Percentiles rank a stretch among this genome's conserved stretches.
Conservation (phyloP, 176 grass and related monocot genomes). For the Oryza australiensis region DNA sequence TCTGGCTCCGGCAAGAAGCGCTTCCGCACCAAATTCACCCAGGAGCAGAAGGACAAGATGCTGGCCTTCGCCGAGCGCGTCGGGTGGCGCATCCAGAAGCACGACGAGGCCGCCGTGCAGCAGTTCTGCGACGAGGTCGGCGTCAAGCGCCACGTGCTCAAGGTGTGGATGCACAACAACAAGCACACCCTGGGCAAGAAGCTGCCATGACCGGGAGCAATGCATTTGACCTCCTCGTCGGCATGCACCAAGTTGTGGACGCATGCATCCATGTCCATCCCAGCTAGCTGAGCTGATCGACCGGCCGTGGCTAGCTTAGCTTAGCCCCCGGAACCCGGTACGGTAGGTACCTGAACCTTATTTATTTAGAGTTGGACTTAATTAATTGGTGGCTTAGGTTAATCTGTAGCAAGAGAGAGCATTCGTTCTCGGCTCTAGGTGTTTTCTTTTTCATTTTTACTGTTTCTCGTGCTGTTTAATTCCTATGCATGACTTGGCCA, state of each 20-base stretch:
- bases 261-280: not conserved
- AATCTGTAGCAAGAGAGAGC: conserved; percentile 28
- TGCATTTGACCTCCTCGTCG: not conserved
- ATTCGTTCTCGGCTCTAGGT: conserved; percentile 37
- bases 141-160: conserved; percentile 87
- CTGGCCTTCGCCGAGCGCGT: conserved; percentile 80
- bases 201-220: conserved; percentile 42
- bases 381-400: conserved; percentile 31
- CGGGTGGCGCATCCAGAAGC: conserved; percentile 96
- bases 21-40: conserved; percentile 89
- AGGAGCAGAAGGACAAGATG: conserved; percentile 98
- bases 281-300: not conserved
- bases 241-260: not conserved
- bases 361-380: not conserved
- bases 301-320: conserved; percentile 2
- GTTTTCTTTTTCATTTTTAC: not conserved
- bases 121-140: conserved; percentile 83
- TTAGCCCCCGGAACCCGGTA: not conserved
- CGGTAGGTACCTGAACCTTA: conserved; percentile 39
- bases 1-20: conserved; percentile 73
- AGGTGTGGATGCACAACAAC: conserved; percentile 99
- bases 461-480: conserved; percentile 34
- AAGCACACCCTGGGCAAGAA: conserved; percentile 96
- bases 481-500: conserved; percentile 32
- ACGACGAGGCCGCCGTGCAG: conserved; percentile 86